These are phyloP conservation scores for Hygrophila difformis DNA, from an alignment of 257 asterid species.

Conservation along the genomic window DNA sequence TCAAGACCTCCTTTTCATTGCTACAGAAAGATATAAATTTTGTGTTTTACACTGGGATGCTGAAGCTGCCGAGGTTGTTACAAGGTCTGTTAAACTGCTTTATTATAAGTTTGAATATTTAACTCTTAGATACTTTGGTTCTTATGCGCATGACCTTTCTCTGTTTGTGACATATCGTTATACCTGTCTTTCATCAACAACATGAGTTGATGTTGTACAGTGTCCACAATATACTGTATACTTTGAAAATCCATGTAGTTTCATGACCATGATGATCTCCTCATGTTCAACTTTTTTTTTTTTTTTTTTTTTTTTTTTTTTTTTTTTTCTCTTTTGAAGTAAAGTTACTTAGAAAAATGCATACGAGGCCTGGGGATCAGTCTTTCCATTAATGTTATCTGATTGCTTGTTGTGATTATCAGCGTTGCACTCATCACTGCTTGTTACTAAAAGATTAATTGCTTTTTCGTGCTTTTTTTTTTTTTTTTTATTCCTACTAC, in stretches of 20 bases:
- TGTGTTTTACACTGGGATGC: constrained; percentile 76
- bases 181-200: no score
- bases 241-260: no score
- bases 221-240: no score
- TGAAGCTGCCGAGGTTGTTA: constrained; percentile 51
- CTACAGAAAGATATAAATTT: constrained; percentile 71
- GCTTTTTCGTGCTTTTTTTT: background rate
- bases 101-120: background rate
- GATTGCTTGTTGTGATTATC: background rate
- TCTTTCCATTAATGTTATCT: background rate
- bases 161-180: background rate
- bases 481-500: constrained; percentile 5
- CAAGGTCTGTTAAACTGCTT: constrained; percentile 33
- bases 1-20: constrained; percentile 66
- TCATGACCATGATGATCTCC: no score
- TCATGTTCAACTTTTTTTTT: no score
- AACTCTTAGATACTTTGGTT: background rate
- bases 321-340: no score
- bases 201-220: no score
- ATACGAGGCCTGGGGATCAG: background rate
- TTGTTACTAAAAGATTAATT: background rate
- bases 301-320: no score
- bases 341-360: background rate
- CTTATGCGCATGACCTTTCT: background rate
- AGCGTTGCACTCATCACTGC: background rate